A percentile compares a stretch with the other conserved stretches of the same genome.
These are phyloP conservation scores for Chlamydomonas eustigma DNA, from an alignment of 139 green algal species.

Conservation along the genomic window DNA sequence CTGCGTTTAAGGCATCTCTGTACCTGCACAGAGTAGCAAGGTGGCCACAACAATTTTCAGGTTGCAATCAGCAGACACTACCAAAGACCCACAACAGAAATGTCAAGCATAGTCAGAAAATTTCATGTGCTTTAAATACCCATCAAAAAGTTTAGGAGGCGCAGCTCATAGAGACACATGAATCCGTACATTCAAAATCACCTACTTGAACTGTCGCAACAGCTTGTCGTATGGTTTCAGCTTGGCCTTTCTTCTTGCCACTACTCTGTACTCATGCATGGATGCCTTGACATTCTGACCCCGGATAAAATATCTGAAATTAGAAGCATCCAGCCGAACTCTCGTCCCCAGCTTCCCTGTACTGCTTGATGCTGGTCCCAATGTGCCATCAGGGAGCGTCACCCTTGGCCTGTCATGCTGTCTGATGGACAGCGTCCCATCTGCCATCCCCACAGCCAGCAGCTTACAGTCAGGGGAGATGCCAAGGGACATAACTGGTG, in stretches of 20 bases:
- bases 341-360: background rate
- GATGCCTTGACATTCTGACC: conserved; percentile 57
- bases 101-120: too few relatives aligned
- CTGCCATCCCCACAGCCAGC: conserved; percentile 84
- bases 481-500: conserved; percentile 69
- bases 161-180: too few relatives aligned
- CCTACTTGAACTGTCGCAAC: conserved; percentile 54
- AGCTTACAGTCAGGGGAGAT: conserved; percentile 61
- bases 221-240: conserved; percentile 73
- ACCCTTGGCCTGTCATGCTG: conserved; percentile 34
- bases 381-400: background rate
- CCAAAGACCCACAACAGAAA: too few relatives aligned
- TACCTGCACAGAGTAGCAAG: conserved; percentile 50
- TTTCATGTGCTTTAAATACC: too few relatives aligned
- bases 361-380: background rate
- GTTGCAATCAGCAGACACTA: too few relatives aligned
- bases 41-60: too few relatives aligned
- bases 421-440: conserved; percentile 70
- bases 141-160: too few relatives aligned
- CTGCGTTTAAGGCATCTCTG: conserved; percentile 73
- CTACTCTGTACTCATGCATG: conserved; percentile 54
- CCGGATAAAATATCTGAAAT: conserved; percentile 81
- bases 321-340: conserved; percentile 60
- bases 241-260: conserved; percentile 28
- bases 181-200: too few relatives aligned